These are phyloP conservation scores for Nadsonia starkeyi-henricii DNA, from an alignment of 1,139 yeast genomes.

Conservation along the genomic window DNA sequence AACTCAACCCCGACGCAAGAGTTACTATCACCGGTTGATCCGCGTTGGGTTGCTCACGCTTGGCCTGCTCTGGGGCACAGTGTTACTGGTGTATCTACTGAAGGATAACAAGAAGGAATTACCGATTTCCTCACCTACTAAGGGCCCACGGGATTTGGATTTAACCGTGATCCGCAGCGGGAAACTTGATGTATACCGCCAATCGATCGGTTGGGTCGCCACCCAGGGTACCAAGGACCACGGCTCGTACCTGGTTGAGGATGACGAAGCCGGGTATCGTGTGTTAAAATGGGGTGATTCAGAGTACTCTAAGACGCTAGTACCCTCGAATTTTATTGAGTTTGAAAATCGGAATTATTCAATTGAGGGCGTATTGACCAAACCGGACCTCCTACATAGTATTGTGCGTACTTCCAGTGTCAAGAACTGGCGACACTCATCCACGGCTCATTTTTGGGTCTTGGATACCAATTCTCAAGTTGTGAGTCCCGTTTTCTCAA, in stretches of 20 bases:
- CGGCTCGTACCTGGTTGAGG: constrained; percentile 18
- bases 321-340: constrained; percentile 10
- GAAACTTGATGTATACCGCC: constrained; percentile 11
- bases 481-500: constrained; percentile 30
- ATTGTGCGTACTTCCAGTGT: constrained; percentile 38
- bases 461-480: constrained; percentile 29
- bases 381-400: constrained; percentile 32
- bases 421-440: constrained; percentile 66
- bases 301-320: constrained; percentile 11
- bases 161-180: constrained; percentile 19
- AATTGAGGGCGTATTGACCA: constrained; percentile 19
- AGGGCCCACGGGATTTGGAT: constrained; percentile 9
- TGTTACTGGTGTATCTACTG: not conserved
- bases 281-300: constrained; percentile 17
- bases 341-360: constrained; percentile 11
- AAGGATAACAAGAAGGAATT: not conserved
- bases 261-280: constrained; percentile 9
- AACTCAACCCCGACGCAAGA: not conserved
- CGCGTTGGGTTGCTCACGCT: not conserved
- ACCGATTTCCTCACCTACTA: not conserved
- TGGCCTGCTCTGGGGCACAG: not conserved
- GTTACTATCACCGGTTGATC: not conserved
- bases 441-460: constrained; percentile 53
- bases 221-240: constrained; percentile 12
- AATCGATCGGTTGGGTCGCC: constrained; percentile 17